phyloP scores from a whole-genome alignment of 2,329 filamentous ascomycete species.

The Chaetomiaceae sp. region DNA sequence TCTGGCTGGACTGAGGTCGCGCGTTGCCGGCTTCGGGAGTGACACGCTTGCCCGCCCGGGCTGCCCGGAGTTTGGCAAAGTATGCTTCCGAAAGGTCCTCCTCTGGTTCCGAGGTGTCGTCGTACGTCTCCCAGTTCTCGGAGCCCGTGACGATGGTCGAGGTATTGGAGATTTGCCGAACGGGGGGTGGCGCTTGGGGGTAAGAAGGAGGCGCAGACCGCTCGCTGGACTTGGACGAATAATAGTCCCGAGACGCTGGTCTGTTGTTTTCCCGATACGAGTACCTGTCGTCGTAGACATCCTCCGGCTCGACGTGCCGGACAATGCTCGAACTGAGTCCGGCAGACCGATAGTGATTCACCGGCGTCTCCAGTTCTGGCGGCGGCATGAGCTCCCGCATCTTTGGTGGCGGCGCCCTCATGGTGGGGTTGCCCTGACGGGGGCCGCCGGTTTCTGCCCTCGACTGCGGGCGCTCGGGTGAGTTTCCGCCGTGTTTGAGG shows the following conservation, averaged over 20 bases:
- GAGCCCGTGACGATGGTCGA: conserved; percentile 77
- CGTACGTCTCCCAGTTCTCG: conserved; percentile 98
- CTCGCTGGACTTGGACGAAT: conserved; percentile 41
- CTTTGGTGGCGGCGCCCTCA: conserved; percentile 75
- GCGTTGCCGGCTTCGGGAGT: too few species aligned
- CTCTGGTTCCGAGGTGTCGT: conserved; percentile 74
- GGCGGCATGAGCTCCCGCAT: conserved; percentile 73
- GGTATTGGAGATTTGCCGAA: conserved; percentile 67
- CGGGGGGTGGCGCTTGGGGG: conserved; percentile 33
- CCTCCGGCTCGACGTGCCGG: conserved; percentile 66
- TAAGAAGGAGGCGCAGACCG: conserved; percentile 33
- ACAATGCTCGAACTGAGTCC: conserved; percentile 54
- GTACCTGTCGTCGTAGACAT: conserved; percentile 71
- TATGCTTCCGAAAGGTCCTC: conserved; percentile 73
- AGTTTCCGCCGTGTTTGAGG: conserved; percentile 69
- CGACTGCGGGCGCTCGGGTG: conserved; percentile 62
- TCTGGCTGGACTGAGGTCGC: conserved; percentile 39
- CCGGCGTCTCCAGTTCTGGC: conserved; percentile 48
- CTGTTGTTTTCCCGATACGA: conserved; percentile 27
- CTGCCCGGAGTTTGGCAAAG: conserved; percentile 70
- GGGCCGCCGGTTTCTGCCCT: conserved; percentile 44
- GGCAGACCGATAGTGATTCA: conserved; percentile 44
- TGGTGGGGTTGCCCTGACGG: conserved; percentile 50
- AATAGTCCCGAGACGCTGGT: conserved; percentile 38
- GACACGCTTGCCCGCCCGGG: conserved; percentile 51